These are phyloP conservation scores for Entomortierella parvispora DNA, from an alignment of 192 early-diverging fungal species.

Conservation along the genomic window DNA sequence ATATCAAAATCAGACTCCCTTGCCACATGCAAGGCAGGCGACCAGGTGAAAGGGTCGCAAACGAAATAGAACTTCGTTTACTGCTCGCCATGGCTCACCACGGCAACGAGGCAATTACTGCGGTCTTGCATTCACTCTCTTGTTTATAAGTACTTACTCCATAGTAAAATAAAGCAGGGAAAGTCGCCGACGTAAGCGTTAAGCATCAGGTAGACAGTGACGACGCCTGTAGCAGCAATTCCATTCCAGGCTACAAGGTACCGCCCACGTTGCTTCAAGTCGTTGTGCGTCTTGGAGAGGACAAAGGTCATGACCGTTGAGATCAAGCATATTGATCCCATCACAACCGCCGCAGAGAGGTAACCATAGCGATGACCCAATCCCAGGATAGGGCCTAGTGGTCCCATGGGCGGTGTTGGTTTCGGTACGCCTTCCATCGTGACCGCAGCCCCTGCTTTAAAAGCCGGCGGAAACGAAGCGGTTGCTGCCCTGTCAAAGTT, in stretches of 20 bases:
- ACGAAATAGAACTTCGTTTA: not conserved
- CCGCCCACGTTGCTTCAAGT: constrained; percentile 50
- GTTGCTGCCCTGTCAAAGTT: too few species aligned
- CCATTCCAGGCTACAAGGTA: constrained; percentile 51
- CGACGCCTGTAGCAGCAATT: constrained; percentile 32
- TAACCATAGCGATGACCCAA: constrained; percentile 31
- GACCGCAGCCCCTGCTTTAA: not conserved
- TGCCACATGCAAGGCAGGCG: too few species aligned
- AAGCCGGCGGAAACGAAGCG: not conserved
- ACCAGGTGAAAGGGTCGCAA: not conserved
- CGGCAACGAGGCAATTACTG: too few species aligned
- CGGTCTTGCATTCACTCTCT: not conserved
- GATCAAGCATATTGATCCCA: constrained; percentile 36
- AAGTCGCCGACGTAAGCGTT: constrained; percentile 47
- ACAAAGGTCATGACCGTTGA: constrained; percentile 34
- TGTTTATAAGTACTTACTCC: constrained; percentile 29
- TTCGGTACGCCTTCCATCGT: not conserved
- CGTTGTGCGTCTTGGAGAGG: constrained; percentile 41
- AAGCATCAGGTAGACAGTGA: constrained; percentile 43
- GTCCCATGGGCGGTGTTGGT: constrained; percentile 9
- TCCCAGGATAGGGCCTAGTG: constrained; percentile 24
- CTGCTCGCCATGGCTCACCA: too few species aligned
- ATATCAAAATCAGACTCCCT: too few species aligned
- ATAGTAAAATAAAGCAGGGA: constrained; percentile 41
- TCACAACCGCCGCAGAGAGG: constrained; percentile 13